Conservation (phyloP, 331 rosid genomes). For the Spiraea crenata region DNA sequence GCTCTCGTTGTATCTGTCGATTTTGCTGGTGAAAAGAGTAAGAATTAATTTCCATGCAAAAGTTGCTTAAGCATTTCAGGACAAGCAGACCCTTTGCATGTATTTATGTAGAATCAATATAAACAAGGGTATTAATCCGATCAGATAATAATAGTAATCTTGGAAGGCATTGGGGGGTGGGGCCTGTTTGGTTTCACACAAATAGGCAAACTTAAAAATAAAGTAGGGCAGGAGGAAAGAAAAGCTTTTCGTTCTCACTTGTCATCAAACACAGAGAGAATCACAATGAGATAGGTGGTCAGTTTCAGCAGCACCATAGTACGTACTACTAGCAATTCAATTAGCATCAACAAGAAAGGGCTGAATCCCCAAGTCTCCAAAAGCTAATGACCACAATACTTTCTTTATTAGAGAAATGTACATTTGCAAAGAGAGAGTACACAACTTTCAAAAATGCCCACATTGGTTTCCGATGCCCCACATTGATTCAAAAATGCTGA, state of each 20-base stretch:
- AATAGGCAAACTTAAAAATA: constrained; percentile 45
- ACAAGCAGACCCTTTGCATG: background rate
- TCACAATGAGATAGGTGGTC: constrained; percentile 37
- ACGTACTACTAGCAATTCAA: background rate
- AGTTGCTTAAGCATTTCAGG: background rate
- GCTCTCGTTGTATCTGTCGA: background rate
- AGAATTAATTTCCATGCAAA: background rate
- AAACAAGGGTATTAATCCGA: no score
- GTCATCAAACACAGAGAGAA: constrained; percentile 10
- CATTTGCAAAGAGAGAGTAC: no score
- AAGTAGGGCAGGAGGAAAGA: constrained; percentile 35
- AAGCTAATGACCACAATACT: constrained; percentile 20
- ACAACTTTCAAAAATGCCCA: constrained; percentile 23
- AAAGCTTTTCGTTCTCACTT: constrained; percentile 19
- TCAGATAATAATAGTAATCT: background rate
- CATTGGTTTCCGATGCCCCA: constrained; percentile 13
- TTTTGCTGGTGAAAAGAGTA: background rate
- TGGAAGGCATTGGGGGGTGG: background rate
- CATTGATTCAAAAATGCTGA: constrained; percentile 50
- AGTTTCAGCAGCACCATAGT: background rate
- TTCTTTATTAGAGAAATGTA: background rate
- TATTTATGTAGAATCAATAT: background rate
- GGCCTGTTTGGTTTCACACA: constrained; percentile 11
- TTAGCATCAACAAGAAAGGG: constrained; percentile 37
- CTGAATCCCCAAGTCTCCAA: constrained; percentile 51